phyloP scores from a whole-genome alignment of 768 basidiomycete species.

The Sporobolomyces pararoseus region DNA sequence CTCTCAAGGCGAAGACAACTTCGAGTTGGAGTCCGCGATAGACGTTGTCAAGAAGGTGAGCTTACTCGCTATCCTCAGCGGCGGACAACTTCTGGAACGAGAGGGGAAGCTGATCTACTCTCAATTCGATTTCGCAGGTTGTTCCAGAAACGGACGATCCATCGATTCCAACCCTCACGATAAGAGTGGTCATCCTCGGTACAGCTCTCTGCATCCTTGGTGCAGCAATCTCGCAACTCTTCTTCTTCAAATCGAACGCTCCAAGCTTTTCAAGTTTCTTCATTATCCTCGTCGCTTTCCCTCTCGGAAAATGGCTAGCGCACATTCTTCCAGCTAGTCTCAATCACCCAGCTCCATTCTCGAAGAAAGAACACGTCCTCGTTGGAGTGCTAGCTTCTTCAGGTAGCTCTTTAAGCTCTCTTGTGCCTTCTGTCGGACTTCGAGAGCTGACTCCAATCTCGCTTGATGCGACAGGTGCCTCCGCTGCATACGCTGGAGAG shows the following conservation, averaged over 20 bases:
- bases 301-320: slow-evolving; percentile 44
- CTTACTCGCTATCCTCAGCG: not conserved
- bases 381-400: slow-evolving; percentile 6
- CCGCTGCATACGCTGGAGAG: slow-evolving; percentile 47
- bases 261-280: slow-evolving; percentile 46
- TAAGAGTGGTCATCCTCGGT: slow-evolving; percentile 44
- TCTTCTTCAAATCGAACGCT: slow-evolving; percentile 47
- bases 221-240: slow-evolving; percentile 46
- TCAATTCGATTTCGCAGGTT: slow-evolving; percentile 18
- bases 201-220: slow-evolving; percentile 38
- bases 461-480: slow-evolving; percentile 25
- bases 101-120: not conserved
- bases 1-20: not conserved
- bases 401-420: no score
- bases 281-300: slow-evolving; percentile 44
- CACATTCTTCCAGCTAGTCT: slow-evolving; percentile 39
- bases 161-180: slow-evolving; percentile 44
- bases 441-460: no score
- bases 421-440: no score
- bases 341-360: slow-evolving; percentile 45
- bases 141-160: slow-evolving; percentile 47
- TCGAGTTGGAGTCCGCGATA: not conserved
- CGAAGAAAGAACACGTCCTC: slow-evolving; percentile 46
- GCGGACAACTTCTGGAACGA: no score
- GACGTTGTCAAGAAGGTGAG: slow-evolving; percentile 21